Conservation (phyloP, 495 filamentous ascomycete species). For the Tuber umbilicatum region DNA sequence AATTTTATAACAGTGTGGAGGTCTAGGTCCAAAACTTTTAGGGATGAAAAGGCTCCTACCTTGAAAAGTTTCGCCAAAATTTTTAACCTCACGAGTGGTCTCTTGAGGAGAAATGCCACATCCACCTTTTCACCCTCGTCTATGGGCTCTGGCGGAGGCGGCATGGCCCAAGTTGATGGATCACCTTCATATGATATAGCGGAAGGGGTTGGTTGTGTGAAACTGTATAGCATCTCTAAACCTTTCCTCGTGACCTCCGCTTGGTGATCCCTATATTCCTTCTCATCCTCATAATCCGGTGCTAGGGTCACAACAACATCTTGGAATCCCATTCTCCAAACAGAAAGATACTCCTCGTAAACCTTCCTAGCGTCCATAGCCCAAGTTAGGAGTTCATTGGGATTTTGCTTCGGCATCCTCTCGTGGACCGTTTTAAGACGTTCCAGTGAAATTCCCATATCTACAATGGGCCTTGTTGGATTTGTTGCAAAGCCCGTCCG, state of each 20-base stretch:
- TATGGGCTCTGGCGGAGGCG: slow-evolving; percentile 48
- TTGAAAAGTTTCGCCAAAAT: slow-evolving; percentile 79
- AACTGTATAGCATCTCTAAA: slow-evolving; percentile 36
- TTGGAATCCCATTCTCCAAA: slow-evolving; percentile 91
- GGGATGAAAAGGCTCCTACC: slow-evolving; percentile 43
- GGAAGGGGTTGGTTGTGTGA: slow-evolving; percentile 26
- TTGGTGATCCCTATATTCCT: slow-evolving; percentile 22
- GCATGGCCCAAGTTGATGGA: slow-evolving; percentile 43
- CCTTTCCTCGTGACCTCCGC: slow-evolving; percentile 32
- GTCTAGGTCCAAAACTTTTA: neutral
- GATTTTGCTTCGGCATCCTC: slow-evolving; percentile 63
- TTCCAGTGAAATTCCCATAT: slow-evolving; percentile 89
- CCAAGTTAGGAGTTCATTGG: slow-evolving; percentile 68
- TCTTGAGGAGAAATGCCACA: slow-evolving; percentile 85
- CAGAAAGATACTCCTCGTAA: slow-evolving; percentile 80
- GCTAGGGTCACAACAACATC: slow-evolving; percentile 92
- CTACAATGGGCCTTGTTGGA: slow-evolving; percentile 80
- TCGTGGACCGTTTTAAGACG: slow-evolving; percentile 72
- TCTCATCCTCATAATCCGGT: slow-evolving; percentile 46
- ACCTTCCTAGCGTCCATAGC: slow-evolving; percentile 65
- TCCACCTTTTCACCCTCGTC: slow-evolving; percentile 79
- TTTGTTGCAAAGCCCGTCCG: slow-evolving; percentile 44
- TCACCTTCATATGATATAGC: slow-evolving; percentile 32
- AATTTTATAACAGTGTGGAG: neutral
- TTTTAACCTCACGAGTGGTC: slow-evolving; percentile 81